Evolutionary conservation across 208 protist genomes (phyloP).

Genomic region (Leishmania braziliensis): DNA sequence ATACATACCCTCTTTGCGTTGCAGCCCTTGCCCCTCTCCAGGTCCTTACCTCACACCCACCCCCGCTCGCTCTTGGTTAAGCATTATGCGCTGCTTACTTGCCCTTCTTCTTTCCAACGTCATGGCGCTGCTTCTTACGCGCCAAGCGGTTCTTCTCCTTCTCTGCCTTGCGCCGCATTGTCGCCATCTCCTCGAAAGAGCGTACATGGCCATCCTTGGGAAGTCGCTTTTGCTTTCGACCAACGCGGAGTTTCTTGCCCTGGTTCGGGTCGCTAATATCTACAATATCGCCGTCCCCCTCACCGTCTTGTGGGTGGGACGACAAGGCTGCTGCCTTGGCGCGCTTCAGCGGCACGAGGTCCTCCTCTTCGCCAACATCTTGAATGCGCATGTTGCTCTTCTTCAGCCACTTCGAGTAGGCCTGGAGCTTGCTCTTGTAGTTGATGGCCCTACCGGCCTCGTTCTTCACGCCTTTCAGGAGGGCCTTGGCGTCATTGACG

Average conservation of each 20-base stretch:
- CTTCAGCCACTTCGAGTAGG: slow-evolving; percentile 89
- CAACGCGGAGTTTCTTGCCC: slow-evolving; percentile 91
- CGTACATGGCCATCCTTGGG: slow-evolving; percentile 89
- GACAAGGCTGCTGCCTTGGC: slow-evolving; percentile 57
- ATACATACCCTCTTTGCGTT: neutral
- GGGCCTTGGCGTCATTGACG: slow-evolving; percentile 89
- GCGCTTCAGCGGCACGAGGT: slow-evolving; percentile 74
- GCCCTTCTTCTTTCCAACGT: slow-evolving; percentile 32
- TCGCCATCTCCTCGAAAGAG: slow-evolving; percentile 85
- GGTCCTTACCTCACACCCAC: neutral
- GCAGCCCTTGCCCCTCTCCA: neutral
- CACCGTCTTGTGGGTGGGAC: slow-evolving; percentile 12
- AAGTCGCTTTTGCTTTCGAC: slow-evolving; percentile 80
- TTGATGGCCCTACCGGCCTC: slow-evolving; percentile 92
- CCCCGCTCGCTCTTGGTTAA: neutral
- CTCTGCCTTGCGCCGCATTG: slow-evolving; percentile 75
- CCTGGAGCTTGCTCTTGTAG: slow-evolving; percentile 90
- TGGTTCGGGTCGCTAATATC: slow-evolving; percentile 92
- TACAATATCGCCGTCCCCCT: slow-evolving; percentile 58
- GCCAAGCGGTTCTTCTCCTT: slow-evolving; percentile 80
- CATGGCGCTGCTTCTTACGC: slow-evolving; percentile 52
- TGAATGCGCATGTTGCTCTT: slow-evolving; percentile 94
- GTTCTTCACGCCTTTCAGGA: slow-evolving; percentile 91
- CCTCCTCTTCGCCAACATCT: slow-evolving; percentile 91
- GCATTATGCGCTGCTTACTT: neutral